phyloP scores from a whole-genome alignment of 768 basidiomycete species.

The Suillus alpinus region DNA sequence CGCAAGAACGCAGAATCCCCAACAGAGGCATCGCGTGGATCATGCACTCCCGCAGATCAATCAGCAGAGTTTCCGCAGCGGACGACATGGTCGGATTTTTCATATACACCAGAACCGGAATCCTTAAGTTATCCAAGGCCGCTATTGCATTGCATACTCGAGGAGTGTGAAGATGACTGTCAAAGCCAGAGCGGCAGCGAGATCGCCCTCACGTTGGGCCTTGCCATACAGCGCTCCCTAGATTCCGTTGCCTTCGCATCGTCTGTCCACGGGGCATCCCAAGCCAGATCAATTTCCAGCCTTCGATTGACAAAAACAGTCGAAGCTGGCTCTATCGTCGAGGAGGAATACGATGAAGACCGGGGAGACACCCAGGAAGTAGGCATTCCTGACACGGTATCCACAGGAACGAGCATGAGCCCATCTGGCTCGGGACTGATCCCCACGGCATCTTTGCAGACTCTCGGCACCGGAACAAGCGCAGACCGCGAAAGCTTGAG shows the following conservation, averaged over 20 bases:
- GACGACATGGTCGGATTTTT: constrained; percentile 32
- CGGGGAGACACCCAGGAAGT: constrained; percentile 9
- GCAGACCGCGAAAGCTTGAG: constrained; percentile 15
- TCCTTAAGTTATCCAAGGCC: constrained; percentile 19
- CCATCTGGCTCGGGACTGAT: constrained; percentile 16
- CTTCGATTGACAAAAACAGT: not conserved
- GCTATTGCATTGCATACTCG: constrained; percentile 25
- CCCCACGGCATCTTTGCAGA: constrained; percentile 22
- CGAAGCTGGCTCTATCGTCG: not conserved
- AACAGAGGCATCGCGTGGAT: not conserved
- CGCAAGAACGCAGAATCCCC: not conserved
- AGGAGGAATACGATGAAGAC: constrained; percentile 4
- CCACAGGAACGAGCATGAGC: constrained; percentile 14
- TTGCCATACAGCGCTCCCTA: constrained; percentile 12
- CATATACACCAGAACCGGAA: constrained; percentile 12
- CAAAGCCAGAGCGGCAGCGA: constrained; percentile 20
- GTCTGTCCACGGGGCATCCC: not conserved
- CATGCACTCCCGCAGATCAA: not conserved
- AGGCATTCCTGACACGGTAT: constrained; percentile 5
- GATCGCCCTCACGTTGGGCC: constrained; percentile 10
- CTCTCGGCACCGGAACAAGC: constrained; percentile 10
- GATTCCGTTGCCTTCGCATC: constrained; percentile 9
- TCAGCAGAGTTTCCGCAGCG: constrained; percentile 6
- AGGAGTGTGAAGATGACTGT: constrained; percentile 25
- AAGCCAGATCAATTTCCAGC: not conserved